Conservation (phyloP, 106 monocot species). For the Dendrobium officinale region DNA sequence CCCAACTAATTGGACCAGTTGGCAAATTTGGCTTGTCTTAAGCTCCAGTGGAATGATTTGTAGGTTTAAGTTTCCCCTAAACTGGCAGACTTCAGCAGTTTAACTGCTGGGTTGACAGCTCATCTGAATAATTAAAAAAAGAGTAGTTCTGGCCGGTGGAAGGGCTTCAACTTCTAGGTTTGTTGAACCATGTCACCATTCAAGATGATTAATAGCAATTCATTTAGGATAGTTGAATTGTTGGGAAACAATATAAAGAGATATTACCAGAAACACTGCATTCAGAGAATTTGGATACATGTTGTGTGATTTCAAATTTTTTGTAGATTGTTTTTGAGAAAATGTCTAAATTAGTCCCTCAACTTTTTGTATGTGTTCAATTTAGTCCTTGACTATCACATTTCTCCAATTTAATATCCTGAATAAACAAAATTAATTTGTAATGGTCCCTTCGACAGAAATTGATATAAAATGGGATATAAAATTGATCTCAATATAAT, state of each 20-base stretch:
- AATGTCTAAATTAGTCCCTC: too few relatives aligned
- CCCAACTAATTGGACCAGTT: not conserved
- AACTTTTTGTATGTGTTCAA: too few relatives aligned
- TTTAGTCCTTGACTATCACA: too few relatives aligned
- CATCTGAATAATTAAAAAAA: not conserved
- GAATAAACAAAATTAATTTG: too few relatives aligned
- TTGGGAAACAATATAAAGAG: not conserved
- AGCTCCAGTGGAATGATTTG: too few relatives aligned
- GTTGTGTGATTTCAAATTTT: not conserved
- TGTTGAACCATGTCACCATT: not conserved
- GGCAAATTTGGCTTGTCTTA: not conserved
- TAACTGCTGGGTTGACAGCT: not conserved
- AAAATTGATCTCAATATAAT: too few relatives aligned
- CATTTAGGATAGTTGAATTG: not conserved
- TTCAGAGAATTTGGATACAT: not conserved
- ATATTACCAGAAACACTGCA: not conserved
- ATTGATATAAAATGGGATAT: too few relatives aligned
- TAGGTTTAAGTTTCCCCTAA: too few relatives aligned
- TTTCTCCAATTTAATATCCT: too few relatives aligned
- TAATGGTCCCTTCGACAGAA: too few relatives aligned
- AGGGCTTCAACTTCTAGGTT: not conserved
- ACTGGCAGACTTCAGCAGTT: not conserved
- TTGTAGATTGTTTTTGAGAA: too few relatives aligned
- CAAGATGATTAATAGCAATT: not conserved
- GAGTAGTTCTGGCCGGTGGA: not conserved